Conservation (phyloP, 768 basidiomycete species). For the Macrolepiota fuliginosa region DNA sequence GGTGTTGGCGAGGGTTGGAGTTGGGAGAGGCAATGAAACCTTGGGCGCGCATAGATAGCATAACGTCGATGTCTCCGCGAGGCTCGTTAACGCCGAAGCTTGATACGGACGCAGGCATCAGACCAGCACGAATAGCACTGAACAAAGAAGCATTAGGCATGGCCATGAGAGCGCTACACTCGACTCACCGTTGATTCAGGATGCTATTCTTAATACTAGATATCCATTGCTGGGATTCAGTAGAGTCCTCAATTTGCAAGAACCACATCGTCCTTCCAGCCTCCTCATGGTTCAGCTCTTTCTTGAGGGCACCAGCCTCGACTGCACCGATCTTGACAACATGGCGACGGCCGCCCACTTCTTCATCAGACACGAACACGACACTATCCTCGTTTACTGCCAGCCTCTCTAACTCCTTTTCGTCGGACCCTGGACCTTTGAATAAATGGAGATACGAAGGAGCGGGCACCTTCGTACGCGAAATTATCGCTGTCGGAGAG, state of each 20-base stretch:
- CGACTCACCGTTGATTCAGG: slow-evolving; percentile 60
- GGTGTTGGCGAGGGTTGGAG: slow-evolving; percentile 17
- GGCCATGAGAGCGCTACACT: neutral
- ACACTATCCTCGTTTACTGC: slow-evolving; percentile 77
- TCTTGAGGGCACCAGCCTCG: slow-evolving; percentile 50
- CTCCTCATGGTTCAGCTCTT: slow-evolving; percentile 44
- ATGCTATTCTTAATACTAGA: slow-evolving; percentile 69
- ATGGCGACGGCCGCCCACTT: slow-evolving; percentile 41
- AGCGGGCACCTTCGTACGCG: slow-evolving; percentile 33
- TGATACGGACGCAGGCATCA: slow-evolving; percentile 41
- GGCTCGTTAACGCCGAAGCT: slow-evolving; percentile 51
- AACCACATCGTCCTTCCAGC: slow-evolving; percentile 64
- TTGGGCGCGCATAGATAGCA: slow-evolving; percentile 76
- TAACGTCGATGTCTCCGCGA: slow-evolving; percentile 79
- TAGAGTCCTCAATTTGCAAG: slow-evolving; percentile 59
- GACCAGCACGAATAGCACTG: slow-evolving; percentile 69
- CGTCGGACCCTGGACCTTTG: slow-evolving; percentile 56
- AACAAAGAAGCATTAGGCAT: slow-evolving; percentile 10
- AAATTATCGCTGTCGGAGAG: slow-evolving; percentile 38
- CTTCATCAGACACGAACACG: slow-evolving; percentile 69
- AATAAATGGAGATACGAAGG: slow-evolving; percentile 72
- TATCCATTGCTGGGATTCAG: slow-evolving; percentile 76
- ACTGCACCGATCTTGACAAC: slow-evolving; percentile 70
- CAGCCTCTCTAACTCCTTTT: slow-evolving; percentile 70
- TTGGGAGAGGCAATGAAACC: slow-evolving; percentile 41